These are phyloP conservation scores for Serendipita vermifera DNA, from an alignment of 768 basidiomycete genomes.

Conservation along the genomic window DNA sequence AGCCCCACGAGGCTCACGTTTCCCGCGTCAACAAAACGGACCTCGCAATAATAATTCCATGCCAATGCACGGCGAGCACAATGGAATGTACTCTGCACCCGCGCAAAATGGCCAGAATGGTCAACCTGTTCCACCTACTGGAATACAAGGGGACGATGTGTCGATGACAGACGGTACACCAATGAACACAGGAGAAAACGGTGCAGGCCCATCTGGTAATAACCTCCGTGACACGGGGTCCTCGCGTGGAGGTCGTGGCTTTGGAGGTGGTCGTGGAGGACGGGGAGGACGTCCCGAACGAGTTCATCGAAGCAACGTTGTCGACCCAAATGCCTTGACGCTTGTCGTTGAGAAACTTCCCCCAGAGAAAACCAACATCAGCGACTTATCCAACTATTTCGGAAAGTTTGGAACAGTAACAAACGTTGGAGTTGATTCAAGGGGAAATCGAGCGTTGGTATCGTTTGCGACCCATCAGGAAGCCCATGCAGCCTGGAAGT, in stretches of 20 bases:
- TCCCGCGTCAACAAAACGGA: not conserved
- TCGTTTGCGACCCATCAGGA: constrained; percentile 75
- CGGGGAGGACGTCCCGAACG: constrained; percentile 33
- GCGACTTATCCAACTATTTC: constrained; percentile 77
- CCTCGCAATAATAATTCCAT: too few species aligned
- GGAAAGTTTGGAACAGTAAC: constrained; percentile 85
- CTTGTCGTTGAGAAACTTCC: constrained; percentile 94
- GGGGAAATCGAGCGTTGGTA: constrained; percentile 66
- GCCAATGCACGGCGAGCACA: too few species aligned
- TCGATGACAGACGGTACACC: not conserved
- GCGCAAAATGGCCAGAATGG: too few species aligned
- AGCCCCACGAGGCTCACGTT: not conserved
- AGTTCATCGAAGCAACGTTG: constrained; percentile 46
- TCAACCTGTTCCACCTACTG: not conserved
- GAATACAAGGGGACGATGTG: not conserved
- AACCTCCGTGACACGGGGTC: constrained; percentile 59
- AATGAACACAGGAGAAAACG: too few species aligned
- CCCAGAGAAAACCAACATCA: constrained; percentile 62
- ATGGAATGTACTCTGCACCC: too few species aligned
- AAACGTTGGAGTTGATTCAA: constrained; percentile 76
- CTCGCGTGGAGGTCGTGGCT: constrained; percentile 63
- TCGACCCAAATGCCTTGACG: constrained; percentile 56
- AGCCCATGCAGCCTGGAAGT: constrained; percentile 81
- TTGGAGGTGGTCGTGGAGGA: constrained; percentile 28
- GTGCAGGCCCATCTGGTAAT: too few species aligned